Base-by-base conservation (phyloP, 768 basidiomycete genomes). In the Trametes cingulata region DNA sequence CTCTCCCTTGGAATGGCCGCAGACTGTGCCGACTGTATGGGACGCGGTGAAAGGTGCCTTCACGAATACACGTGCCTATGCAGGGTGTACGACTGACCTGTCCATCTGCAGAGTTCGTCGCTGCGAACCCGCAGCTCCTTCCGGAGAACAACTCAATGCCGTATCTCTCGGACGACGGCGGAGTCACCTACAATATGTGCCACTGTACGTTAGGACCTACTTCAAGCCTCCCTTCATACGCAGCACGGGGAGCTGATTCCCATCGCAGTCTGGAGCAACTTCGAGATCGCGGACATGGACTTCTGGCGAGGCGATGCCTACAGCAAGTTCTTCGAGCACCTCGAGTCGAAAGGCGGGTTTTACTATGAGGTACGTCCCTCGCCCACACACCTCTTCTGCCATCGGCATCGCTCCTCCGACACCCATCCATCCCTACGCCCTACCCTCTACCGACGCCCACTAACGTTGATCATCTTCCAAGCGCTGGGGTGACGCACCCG, bases 291-390 rank as follows among this genome's bases (percentile, higher is more conserved):
- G 3, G 85, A 88, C 68, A 85, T 97, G 79, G 86, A 92, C 64
- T 91, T 96, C 70, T 96, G 93, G 91, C 78, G 93, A 57, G 78
- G 82, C 1, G 86, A 92, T 64, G 88, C 91, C 0, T 98, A 97
- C 74, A 81, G 83, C 65, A 81, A 84, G 48, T 95, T 88, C 76
- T 96, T 96, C 67, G 84, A 91, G 27, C 82, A 83, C 70, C 81
- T 96, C 35, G 95, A 96, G 65, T 74, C 80, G 1, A 83, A 84
- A 47, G 94, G 94, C 39, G 94, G 94, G 5, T 94, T 95, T 74
- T 95, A 95, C 76, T 95, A 94, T 68, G 93, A 94, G 85, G 89
- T 88, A 42, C 55, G 56, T 54, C 51, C 43, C 36, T 35, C 45
- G 14, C 47, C 33, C 20, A 15, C 33, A 15, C 9, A 15, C 6